Evolutionary conservation across 1,284 basidiomycete species (phyloP).

Genomic region (Fomitopsis pinicola): DNA sequence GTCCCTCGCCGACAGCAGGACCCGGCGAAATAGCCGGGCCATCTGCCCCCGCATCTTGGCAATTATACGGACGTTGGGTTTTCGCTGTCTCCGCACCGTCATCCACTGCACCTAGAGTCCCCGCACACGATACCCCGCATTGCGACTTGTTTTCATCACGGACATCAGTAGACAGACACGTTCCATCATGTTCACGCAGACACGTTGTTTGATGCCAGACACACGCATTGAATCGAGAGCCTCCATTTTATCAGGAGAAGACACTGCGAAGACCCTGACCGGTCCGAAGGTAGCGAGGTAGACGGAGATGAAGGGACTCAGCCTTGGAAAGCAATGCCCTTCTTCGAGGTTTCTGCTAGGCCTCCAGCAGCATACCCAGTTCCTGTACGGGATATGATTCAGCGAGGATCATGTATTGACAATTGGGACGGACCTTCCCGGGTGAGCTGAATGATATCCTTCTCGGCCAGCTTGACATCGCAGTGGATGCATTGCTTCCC

Average conservation of each 20-base stretch:
- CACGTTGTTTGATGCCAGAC: not conserved
- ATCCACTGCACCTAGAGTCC: not conserved
- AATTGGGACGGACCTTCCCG: conserved; percentile 63
- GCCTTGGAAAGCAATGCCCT: conserved; percentile 76
- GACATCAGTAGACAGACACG: conserved; percentile 1
- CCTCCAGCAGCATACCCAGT: conserved; percentile 90
- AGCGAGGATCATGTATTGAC: not conserved
- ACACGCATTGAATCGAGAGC: not conserved
- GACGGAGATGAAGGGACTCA: not conserved
- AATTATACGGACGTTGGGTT: not conserved
- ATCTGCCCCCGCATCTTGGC: not conserved
- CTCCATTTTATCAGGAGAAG: not conserved
- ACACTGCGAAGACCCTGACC: not conserved
- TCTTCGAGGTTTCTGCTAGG: conserved; percentile 77
- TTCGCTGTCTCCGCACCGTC: conserved; percentile 3
- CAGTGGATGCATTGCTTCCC: conserved; percentile 80
- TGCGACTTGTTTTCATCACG: not conserved
- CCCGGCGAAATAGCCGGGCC: not conserved
- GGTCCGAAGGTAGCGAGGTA: not conserved
- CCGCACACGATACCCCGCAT: not conserved
- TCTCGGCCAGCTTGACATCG: conserved; percentile 56
- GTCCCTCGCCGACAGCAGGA: not conserved
- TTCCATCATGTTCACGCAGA: not conserved
- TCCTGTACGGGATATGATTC: conserved; percentile 36
- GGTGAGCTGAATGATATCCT: conserved; percentile 71